These are phyloP conservation scores for Suillus alpinus DNA, from an alignment of 768 basidiomycete species.

Conservation along the genomic window DNA sequence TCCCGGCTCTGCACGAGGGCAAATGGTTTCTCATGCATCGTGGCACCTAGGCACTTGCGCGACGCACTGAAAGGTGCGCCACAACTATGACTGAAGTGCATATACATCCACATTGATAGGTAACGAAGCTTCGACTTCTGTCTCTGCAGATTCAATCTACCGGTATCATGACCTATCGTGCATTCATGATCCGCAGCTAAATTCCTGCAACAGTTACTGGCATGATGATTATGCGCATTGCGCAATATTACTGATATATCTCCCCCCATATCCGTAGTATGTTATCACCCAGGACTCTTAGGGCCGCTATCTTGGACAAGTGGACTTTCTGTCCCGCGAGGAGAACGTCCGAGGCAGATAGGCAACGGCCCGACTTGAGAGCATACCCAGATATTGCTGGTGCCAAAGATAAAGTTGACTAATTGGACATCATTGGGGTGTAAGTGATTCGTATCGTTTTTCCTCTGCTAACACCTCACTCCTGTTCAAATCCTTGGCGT, in stretches of 20 bases:
- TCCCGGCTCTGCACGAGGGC: not conserved
- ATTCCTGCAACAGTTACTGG: not conserved
- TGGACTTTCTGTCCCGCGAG: not conserved
- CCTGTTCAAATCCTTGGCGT: too few species aligned
- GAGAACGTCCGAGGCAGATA: not conserved
- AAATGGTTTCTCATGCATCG: not conserved
- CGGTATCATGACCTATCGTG: not conserved
- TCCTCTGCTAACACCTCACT: too few species aligned
- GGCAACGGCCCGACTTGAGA: too few species aligned
- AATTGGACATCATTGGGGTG: too few species aligned
- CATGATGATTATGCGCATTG: not conserved
- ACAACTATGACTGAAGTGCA: not conserved
- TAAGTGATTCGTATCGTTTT: too few species aligned
- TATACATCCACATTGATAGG: not conserved
- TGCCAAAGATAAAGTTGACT: too few species aligned
- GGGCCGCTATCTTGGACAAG: not conserved
- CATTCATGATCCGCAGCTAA: not conserved
- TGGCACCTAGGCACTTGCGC: not conserved
- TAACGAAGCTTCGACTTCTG: not conserved
- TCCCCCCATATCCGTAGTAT: not conserved
- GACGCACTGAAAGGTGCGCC: not conserved
- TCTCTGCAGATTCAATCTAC: not conserved
- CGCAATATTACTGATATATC: not conserved
- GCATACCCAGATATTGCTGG: too few species aligned
- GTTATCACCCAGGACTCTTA: not conserved